Conservation (phyloP, 148 eudicot species). For the Polygonum maritimum region DNA sequence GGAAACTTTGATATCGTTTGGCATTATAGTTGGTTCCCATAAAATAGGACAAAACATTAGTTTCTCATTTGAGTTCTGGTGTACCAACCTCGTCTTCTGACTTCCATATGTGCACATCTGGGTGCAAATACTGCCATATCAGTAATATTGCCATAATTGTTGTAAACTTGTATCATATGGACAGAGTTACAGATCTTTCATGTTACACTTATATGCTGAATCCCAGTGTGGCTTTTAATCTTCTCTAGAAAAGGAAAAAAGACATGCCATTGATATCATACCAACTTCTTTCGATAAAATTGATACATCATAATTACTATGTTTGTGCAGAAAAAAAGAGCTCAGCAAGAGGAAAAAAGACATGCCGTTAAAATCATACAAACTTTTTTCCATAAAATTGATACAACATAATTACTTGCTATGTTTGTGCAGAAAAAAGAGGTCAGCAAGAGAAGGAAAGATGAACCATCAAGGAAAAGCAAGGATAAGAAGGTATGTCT, state of each 20-base stretch:
- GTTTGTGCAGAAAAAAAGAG: conserved; percentile 64
- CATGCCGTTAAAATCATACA: background rate
- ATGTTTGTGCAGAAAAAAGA: conserved; percentile 60
- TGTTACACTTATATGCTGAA: background rate
- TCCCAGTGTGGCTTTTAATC: background rate
- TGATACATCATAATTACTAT: background rate
- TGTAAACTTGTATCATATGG: background rate
- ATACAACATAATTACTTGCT: no score
- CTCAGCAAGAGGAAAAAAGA: conserved; percentile 75
- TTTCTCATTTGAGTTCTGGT: background rate
- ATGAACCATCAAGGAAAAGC: conserved; percentile 59
- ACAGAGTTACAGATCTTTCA: background rate
- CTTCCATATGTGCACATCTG: background rate
- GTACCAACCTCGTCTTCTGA: background rate
- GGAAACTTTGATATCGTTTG: background rate
- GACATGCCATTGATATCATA: background rate
- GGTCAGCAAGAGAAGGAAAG: conserved; percentile 75
- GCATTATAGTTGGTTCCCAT: background rate
- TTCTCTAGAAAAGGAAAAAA: background rate
- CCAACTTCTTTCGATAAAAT: background rate
- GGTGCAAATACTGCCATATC: background rate
- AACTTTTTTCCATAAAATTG: no score
- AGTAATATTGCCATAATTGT: background rate
- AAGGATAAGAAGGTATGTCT: conserved; percentile 63
- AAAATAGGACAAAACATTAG: background rate